phyloP scores from a whole-genome alignment of 768 basidiomycete species.

The Guyanaporus albipodus region DNA sequence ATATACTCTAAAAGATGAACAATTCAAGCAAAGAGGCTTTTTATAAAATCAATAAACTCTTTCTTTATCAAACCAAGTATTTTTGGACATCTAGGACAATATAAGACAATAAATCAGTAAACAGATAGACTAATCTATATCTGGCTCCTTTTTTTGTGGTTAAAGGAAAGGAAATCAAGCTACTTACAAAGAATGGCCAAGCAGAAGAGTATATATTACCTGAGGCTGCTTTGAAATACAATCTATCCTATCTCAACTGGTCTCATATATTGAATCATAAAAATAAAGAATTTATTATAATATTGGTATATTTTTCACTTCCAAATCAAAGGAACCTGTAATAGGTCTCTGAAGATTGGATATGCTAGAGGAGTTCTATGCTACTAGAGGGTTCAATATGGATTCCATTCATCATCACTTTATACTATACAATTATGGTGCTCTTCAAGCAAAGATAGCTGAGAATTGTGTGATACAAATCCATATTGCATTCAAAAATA shows the following conservation, averaged over 20 bases:
- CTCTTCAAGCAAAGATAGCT: slow-evolving; percentile 14
- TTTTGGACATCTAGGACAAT: too few relatives aligned
- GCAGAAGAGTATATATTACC: not conserved
- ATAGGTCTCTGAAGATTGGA: slow-evolving; percentile 10
- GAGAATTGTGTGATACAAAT: not conserved
- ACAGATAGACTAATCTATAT: not conserved
- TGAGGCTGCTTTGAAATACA: not conserved
- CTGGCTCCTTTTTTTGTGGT: slow-evolving; percentile 15
- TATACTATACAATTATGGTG: slow-evolving; percentile 10
- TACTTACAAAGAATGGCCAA: slow-evolving; percentile 8
- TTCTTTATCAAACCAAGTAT: not conserved
- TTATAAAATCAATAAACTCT: not conserved
- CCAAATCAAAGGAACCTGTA: not conserved
- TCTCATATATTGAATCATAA: not conserved
- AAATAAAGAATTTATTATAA: slow-evolving; percentile 1
- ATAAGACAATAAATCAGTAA: too few relatives aligned
- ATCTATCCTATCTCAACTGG: slow-evolving; percentile 8
- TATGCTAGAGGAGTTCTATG: slow-evolving; percentile 8
- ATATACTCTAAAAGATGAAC: not conserved
- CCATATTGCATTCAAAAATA: slow-evolving; percentile 10
- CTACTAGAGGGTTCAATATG: not conserved
- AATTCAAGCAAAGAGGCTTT: not conserved
- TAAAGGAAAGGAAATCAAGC: slow-evolving; percentile 14
- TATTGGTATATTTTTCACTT: not conserved
- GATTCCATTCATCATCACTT: slow-evolving; percentile 6